These are phyloP conservation scores for Gregarina niphandrodes DNA, from an alignment of 169 alveolate species.

Conservation along the genomic window DNA sequence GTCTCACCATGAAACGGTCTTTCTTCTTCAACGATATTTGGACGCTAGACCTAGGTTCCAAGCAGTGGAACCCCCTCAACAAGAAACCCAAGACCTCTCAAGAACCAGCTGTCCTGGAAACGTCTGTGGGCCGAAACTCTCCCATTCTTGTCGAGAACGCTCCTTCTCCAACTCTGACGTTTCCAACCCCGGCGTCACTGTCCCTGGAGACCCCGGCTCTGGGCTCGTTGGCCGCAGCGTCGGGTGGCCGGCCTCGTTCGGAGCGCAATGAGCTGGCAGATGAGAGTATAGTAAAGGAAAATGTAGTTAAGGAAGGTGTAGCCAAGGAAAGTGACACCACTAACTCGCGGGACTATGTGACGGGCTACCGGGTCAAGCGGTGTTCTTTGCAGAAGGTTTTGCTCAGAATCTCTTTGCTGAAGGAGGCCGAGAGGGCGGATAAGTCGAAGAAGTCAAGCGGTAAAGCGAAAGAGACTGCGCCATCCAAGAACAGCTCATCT, in stretches of 20 bases:
- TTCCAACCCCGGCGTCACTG: too few species aligned
- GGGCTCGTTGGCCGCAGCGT: neutral
- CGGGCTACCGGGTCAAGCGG: too few species aligned
- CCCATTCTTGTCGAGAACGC: too few species aligned
- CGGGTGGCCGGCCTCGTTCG: neutral
- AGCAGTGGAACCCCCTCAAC: constrained; percentile 13
- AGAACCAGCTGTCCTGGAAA: constrained; percentile 2
- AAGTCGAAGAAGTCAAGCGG: constrained; percentile 3
- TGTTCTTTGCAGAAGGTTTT: too few species aligned
- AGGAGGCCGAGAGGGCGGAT: constrained; percentile 10
- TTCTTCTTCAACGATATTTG: constrained; percentile 38
- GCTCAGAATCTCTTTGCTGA: constrained; percentile 9
- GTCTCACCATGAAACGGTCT: constrained; percentile 31
- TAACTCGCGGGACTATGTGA: too few species aligned
- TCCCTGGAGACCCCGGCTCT: too few species aligned
- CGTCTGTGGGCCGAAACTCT: too few species aligned
- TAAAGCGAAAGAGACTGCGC: too few species aligned
- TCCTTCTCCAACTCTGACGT: too few species aligned
- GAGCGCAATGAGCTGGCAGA: neutral
- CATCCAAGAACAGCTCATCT: neutral
- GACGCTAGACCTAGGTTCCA: constrained; percentile 25
- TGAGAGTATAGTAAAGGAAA: neutral
- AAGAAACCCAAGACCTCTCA: constrained; percentile 6
- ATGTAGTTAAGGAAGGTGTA: neutral
- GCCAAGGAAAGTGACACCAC: too few species aligned